phyloP scores from a whole-genome alignment of 345 rosid genomes.

The Populus euphratica region DNA sequence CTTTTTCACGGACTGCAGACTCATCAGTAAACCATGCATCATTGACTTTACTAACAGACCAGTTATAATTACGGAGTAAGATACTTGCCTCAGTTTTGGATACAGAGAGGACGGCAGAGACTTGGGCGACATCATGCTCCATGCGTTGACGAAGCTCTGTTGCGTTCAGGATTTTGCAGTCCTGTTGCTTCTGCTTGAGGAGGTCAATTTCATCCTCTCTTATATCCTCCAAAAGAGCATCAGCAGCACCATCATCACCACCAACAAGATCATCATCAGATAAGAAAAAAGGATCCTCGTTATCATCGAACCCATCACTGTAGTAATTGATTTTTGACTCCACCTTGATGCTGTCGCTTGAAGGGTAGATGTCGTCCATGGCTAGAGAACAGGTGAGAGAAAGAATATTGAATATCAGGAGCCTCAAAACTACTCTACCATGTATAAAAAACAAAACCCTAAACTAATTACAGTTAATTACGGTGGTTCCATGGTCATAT shows the following conservation, averaged over 20 bases:
- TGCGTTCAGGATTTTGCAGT: slow-evolving; percentile 4
- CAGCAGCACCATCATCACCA: background rate
- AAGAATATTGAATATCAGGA: background rate
- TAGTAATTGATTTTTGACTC: background rate
- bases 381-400: background rate
- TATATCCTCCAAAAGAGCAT: background rate
- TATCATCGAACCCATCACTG: background rate
- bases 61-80: slow-evolving; percentile 15
- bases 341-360: background rate
- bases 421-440: background rate
- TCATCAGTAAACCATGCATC: slow-evolving; percentile 27
- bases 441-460: background rate
- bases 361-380: background rate
- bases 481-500: background rate
- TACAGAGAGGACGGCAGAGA: slow-evolving; percentile 17
- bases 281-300: too few relatives aligned
- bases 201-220: background rate
- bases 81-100: slow-evolving; percentile 16
- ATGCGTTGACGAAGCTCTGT: slow-evolving; percentile 8
- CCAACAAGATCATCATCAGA: background rate
- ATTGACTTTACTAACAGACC: slow-evolving; percentile 8
- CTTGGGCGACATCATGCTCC: background rate
- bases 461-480: background rate
- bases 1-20: slow-evolving; percentile 11
- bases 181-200: background rate